Percentiles rank a stretch among this genome's conserved stretches.
Conservation (phyloP, 371 early-diverging fungal genomes). For the Syncephalastrum contaminatum region DNA sequence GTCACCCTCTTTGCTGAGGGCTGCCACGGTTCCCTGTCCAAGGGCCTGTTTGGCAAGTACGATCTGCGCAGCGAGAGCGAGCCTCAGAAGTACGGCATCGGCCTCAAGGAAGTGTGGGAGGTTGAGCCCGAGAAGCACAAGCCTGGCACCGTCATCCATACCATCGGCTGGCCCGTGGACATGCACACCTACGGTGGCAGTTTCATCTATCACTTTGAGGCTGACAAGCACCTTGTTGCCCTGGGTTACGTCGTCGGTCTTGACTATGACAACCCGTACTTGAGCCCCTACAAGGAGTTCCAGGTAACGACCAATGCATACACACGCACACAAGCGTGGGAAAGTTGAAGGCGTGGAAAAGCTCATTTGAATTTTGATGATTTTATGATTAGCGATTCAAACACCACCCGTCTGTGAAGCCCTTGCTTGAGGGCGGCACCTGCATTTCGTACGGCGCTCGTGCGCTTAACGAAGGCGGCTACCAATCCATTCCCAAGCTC, state of each 20-base stretch:
- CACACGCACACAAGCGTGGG: neutral
- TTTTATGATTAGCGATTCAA: conserved; percentile 72
- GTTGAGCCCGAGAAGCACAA: conserved; percentile 84
- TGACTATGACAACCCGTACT: conserved; percentile 93
- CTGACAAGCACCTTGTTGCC: conserved; percentile 75
- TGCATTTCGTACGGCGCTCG: conserved; percentile 95
- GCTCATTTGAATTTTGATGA: neutral
- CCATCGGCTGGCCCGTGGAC: conserved; percentile 93
- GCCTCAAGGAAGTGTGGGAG: conserved; percentile 99
- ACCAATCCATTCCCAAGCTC: conserved; percentile 91
- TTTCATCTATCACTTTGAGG: conserved; percentile 93
- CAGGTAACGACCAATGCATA: conserved; percentile 38
- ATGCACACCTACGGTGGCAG: conserved; percentile 91
- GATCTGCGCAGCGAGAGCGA: conserved; percentile 82
- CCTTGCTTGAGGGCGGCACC: conserved; percentile 89
- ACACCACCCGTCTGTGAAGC: conserved; percentile 84
- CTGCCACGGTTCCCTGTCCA: conserved; percentile 95
- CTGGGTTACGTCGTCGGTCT: conserved; percentile 92
- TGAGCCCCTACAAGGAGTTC: conserved; percentile 97
- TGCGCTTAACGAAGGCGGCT: conserved; percentile 95
- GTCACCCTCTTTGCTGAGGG: conserved; percentile 97
- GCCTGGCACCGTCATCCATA: conserved; percentile 86
- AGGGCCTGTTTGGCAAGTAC: conserved; percentile 85
- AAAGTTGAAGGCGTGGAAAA: conserved; percentile 18
- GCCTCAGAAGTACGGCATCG: conserved; percentile 91